Conservation (phyloP, 257 asterid genomes). For the Solanum okadae region DNA sequence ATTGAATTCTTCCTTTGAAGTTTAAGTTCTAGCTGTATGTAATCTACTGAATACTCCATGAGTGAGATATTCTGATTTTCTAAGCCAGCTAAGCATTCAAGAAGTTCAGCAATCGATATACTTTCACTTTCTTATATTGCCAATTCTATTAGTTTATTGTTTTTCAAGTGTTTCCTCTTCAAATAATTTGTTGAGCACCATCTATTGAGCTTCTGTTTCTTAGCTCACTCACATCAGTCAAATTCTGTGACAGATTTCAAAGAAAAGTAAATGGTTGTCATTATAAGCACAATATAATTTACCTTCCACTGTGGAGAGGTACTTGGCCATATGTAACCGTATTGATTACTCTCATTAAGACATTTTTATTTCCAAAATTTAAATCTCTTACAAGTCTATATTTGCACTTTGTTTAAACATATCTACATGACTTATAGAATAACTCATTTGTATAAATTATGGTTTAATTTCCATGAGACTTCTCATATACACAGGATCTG, state of each 20-base stretch:
- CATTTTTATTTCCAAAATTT: not conserved
- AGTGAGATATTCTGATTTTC: not conserved
- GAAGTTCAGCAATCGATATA: not conserved
- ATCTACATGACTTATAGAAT: not conserved
- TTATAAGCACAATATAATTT: not conserved
- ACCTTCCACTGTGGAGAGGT: not conserved
- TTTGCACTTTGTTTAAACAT: not conserved
- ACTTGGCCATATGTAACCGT: not conserved
- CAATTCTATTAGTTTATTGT: not conserved
- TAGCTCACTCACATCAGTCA: not conserved
- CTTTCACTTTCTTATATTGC: not conserved
- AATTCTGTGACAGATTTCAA: not conserved
- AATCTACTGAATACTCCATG: not conserved
- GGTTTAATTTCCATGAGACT: not conserved
- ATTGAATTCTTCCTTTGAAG: not conserved
- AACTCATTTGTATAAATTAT: not conserved
- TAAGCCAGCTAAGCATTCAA: not conserved
- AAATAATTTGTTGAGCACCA: not conserved
- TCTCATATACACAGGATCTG: not conserved
- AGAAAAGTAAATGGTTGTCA: not conserved
- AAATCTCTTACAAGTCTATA: not conserved
- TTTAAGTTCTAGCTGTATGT: not conserved
- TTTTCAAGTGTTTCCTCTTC: not conserved
- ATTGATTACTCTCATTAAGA: not conserved
- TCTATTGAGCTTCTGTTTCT: not conserved